These are phyloP conservation scores for Luvunga scandens DNA, from an alignment of 345 rosid species.

Conservation along the genomic window DNA sequence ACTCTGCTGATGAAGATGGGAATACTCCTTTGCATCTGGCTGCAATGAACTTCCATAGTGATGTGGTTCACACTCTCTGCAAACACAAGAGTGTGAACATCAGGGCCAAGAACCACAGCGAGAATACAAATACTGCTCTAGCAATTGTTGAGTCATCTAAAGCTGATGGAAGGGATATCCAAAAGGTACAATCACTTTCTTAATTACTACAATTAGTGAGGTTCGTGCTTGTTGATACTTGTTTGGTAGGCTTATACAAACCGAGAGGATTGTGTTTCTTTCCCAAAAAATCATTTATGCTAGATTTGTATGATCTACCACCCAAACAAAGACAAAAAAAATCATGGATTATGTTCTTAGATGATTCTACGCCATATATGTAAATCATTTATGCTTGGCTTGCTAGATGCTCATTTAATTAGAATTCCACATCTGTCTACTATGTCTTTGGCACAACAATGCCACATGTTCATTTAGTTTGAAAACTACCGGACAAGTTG, in stretches of 20 bases:
- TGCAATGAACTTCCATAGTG: not conserved
- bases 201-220: not conserved
- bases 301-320: not conserved
- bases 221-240: not conserved
- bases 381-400: no score
- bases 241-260: not conserved
- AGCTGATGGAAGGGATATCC: not conserved
- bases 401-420: not conserved
- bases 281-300: not conserved
- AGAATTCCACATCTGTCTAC: not conserved
- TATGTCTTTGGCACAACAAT: no score
- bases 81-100: not conserved
- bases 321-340: not conserved
- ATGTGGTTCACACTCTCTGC: not conserved
- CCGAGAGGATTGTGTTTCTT: not conserved
- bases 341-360: not conserved
- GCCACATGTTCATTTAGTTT: no score
- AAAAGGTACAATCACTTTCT: not conserved
- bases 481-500: no score
- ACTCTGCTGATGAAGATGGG: not conserved
- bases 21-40: constrained; percentile 5
- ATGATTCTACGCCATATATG: no score
- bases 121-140: not conserved
- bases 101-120: not conserved
- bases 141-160: not conserved